Percentiles rank a stretch among this genome's conserved stretches.
These are phyloP conservation scores for Geum urbanum DNA, from an alignment of 306 rosid genomes.

Conservation along the genomic window DNA sequence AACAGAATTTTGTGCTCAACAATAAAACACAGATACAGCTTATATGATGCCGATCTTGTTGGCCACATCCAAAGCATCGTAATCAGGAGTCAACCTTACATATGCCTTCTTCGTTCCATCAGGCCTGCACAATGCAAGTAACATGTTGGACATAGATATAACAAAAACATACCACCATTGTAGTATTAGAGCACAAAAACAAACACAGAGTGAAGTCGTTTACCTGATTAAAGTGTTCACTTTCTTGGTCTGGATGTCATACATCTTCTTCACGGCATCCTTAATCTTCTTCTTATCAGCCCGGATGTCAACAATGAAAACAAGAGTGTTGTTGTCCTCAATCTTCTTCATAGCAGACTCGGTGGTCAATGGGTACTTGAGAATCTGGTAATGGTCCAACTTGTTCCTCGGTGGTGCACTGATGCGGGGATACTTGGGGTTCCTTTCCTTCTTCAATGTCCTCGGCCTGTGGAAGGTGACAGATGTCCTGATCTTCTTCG, in stretches of 20 bases:
- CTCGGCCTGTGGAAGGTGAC: slow-evolving; percentile 88
- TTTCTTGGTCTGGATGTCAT: slow-evolving; percentile 88
- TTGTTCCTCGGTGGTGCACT: slow-evolving; percentile 84
- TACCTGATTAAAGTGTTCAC: slow-evolving; percentile 94
- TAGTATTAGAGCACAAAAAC: too few species aligned
- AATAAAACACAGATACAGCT: slow-evolving; percentile 19
- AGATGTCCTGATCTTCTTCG: slow-evolving; percentile 70
- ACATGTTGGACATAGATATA: not conserved
- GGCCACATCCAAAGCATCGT: slow-evolving; percentile 90
- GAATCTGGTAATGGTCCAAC: slow-evolving; percentile 86
- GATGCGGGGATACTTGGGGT: slow-evolving; percentile 80
- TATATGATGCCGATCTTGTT: slow-evolving; percentile 90
- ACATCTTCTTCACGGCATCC: slow-evolving; percentile 88
- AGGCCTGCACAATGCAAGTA: slow-evolving; percentile 48
- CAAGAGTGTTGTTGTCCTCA: slow-evolving; percentile 84
- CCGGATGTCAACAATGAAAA: slow-evolving; percentile 79
- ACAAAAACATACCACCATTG: not conserved
- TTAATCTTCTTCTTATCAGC: slow-evolving; percentile 85
- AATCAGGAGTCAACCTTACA: slow-evolving; percentile 80
- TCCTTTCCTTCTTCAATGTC: slow-evolving; percentile 72
- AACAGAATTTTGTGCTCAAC: slow-evolving; percentile 21
- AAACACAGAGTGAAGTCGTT: not conserved
- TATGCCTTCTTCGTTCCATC: slow-evolving; percentile 95
- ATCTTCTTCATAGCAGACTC: slow-evolving; percentile 97
- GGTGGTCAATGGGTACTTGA: slow-evolving; percentile 67